Evolutionary conservation across 1,284 basidiomycete genomes (phyloP), one percentile per base, ranked within the genome.

Genomic region (Abortiporus biennis): DNA sequence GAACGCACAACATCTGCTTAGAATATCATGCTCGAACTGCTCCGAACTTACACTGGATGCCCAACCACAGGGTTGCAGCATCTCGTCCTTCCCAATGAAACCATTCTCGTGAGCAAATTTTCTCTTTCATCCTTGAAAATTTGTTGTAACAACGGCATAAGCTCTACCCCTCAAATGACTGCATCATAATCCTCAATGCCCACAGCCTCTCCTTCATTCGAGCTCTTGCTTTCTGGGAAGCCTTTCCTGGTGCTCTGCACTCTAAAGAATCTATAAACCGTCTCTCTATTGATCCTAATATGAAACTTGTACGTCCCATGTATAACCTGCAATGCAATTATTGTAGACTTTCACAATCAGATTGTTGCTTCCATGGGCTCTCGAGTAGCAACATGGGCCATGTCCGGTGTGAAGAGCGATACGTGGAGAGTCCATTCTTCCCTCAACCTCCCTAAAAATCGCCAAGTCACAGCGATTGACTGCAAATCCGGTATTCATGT

Each of bases 341-440:
- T 30, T 36, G 23, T 33, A 19, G 22, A 27, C 15, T 17, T 22
- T 32, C 38, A 33, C 37, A 24, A 32, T 25, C 39, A 90, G 87
- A 76, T 89, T 48, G 74, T 85, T 36, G 84, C 83, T 37, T 76
- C 85, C 45, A 74, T 80, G 56, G 74, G 71, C 47, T 67, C 69
- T 22, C 74, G 75, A 40, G 64, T 91, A 40, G 85, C 82, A 40
- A 76, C 78, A 29, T 91, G 86, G 87, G 73, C 73, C 21, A 68
- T 85, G 38, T 85, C 85, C 23, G 80, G 74, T 29, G 66, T 71
- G 20, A 71, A 74, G 48, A 65, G 71, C 36, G 70, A 76, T 49
- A 65, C 68, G 5, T 90, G 85, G 84, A 74, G 79, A 32, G 72
- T 92, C 3, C 89, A 92, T 58, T 92, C 90, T 2, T 83, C 85